Conservation (phyloP, 176 grass and related monocot genomes). For the Themeda triandra region DNA sequence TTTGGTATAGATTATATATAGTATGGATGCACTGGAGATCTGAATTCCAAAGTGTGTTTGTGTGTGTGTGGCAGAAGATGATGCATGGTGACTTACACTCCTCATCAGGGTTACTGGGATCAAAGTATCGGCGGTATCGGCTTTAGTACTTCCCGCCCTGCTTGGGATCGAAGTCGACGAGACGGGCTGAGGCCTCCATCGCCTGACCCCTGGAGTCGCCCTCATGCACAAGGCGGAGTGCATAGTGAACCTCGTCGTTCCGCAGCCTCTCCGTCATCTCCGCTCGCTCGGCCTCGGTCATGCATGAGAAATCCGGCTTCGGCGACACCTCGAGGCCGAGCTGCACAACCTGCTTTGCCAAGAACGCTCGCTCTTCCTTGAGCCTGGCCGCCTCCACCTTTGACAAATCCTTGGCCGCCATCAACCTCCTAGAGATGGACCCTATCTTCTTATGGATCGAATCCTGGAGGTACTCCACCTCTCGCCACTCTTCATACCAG, state of each 20-base stretch:
- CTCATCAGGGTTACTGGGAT: neutral
- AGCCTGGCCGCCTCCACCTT: neutral
- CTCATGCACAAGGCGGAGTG: neutral
- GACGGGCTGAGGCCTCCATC: neutral
- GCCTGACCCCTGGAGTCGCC: rapidly evolving
- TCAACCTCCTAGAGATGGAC: neutral
- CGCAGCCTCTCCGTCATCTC: neutral
- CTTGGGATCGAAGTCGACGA: neutral
- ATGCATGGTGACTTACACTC: neutral
- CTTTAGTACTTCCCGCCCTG: neutral
- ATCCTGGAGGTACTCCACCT: neutral
- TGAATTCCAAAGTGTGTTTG: too few relatives aligned
- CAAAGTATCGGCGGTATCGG: neutral
- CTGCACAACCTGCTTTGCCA: rapidly evolving
- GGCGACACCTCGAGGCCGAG: neutral
- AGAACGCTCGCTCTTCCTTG: neutral
- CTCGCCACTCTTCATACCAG: neutral
- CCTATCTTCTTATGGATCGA: neutral
- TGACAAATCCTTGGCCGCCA: neutral
- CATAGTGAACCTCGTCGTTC: neutral
- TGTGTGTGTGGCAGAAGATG: too few relatives aligned
- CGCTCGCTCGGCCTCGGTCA: neutral
- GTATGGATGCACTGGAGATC: neutral
- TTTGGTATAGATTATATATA: too few relatives aligned
- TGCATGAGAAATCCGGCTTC: neutral